Evolutionary conservation across 2,329 filamentous ascomycete genomes (phyloP).

Genomic region (Arthrinium puccinioides): DNA sequence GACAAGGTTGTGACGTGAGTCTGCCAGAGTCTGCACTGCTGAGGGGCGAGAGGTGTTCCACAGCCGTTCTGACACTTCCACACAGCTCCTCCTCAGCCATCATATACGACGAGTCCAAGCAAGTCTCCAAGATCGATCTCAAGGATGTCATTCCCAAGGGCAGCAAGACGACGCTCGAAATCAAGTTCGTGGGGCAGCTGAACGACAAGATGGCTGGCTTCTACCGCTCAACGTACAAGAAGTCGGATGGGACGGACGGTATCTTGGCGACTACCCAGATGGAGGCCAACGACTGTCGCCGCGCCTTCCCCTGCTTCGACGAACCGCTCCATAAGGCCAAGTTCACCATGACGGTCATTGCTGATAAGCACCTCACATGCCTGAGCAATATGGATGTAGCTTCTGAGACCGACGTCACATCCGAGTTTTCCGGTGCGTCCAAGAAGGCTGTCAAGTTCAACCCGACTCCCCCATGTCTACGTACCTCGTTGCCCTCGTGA

Average conservation of each 20-base stretch:
- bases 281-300: constrained; percentile 89
- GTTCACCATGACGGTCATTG: constrained; percentile 85
- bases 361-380: constrained; percentile 85
- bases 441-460: constrained; percentile 90
- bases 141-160: constrained; percentile 65
- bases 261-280: constrained; percentile 90
- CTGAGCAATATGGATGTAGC: constrained; percentile 96
- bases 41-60: constrained; percentile 1
- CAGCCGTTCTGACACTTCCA: constrained; percentile 13
- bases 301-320: constrained; percentile 94
- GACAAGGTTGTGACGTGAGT: constrained; percentile 43
- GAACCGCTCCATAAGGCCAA: constrained; percentile 90
- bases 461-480: constrained; percentile 92
- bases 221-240: constrained; percentile 92
- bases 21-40: not conserved
- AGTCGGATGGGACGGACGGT: constrained; percentile 66
- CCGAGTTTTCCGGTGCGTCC: constrained; percentile 51
- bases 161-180: constrained; percentile 68
- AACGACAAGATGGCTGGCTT: constrained; percentile 97
- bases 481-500: constrained; percentile 88
- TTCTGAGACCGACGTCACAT: constrained; percentile 66
- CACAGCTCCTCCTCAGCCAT: constrained; percentile 59
- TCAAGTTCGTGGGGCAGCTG: constrained; percentile 69
- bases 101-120: constrained; percentile 68
- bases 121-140: constrained; percentile 78